Evolutionary conservation across 345 rosid species (phyloP).

Genomic region (Hibiscus syriacus): DNA sequence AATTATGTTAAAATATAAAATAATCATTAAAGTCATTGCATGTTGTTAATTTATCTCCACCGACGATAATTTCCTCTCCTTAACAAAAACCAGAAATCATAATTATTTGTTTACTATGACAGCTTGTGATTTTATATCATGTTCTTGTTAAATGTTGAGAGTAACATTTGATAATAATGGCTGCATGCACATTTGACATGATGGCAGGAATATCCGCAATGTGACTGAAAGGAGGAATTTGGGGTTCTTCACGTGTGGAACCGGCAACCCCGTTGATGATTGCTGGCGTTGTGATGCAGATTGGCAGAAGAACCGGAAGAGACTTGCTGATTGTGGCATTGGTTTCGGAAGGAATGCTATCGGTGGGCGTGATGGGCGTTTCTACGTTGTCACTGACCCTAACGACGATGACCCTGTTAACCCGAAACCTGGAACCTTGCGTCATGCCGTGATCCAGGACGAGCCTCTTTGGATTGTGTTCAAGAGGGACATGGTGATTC

Average conservation of each 20-base stretch:
- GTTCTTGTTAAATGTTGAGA: not conserved
- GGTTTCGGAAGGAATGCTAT: conserved; percentile 89
- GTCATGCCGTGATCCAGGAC: conserved; percentile 89
- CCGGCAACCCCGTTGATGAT: conserved; percentile 82
- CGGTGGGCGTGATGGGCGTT: conserved; percentile 87
- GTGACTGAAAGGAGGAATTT: conserved; percentile 66
- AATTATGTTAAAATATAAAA: too few relatives aligned
- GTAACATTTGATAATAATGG: not conserved
- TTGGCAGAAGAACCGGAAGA: conserved; percentile 86
- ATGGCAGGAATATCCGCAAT: conserved; percentile 66
- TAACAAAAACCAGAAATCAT: too few relatives aligned
- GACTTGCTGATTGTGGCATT: conserved; percentile 82
- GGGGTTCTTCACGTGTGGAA: conserved; percentile 79
- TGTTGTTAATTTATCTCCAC: too few relatives aligned
- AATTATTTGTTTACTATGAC: not conserved
- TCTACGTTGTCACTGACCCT: conserved; percentile 73
- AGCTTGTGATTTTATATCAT: not conserved
- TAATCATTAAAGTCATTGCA: too few relatives aligned
- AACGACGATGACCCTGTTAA: conserved; percentile 71
- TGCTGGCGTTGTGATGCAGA: conserved; percentile 86
- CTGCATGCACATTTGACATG: not conserved
- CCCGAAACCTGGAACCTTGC: conserved; percentile 84
- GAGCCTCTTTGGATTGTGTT: conserved; percentile 87
- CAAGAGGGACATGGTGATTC: conserved; percentile 84
- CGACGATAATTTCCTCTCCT: not conserved